Evolutionary conservation across 2,329 filamentous ascomycete genomes (phyloP), one percentile per base, ranked within the genome.

Genomic region (Epichloe typhina): DNA sequence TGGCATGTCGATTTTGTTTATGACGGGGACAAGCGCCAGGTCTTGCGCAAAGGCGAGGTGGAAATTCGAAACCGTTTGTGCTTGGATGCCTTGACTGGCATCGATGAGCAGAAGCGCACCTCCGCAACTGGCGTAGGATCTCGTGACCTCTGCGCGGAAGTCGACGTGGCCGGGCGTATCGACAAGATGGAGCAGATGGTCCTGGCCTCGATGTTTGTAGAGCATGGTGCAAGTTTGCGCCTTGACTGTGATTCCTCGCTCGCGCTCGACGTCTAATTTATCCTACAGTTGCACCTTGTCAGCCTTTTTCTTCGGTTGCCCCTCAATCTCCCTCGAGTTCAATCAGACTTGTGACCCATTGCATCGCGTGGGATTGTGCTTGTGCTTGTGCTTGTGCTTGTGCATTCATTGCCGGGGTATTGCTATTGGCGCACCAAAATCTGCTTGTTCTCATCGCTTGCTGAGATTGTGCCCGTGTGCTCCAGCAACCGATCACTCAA

Each of bases 201-300:
- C 93, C 35, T 85, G 72, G 15, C 86, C 90, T 17, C 84, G 73
- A 69, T 95, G 75, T 31, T 85, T 88, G 72, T 96, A 95, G 49
- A 98, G 79, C 93, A 98, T 98, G 51, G 85, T 93, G 69, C 93
- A 97, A 52, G 93, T 97, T 72, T 98, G 93, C 50, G 93, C 93
- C 73, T 98, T 98, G 66, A 98, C 93, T 0, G 93, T 98, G 65
- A 98, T 98, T 54, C 93, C 93, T 39, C 93, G 81, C 69, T 97
- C 89, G 21, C 53, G 50, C 31, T 54, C 53, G 9, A 54, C 53
- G n/a, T 54, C 53, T 37, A 98, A 79, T 66, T 95, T 96, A 69
- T 98, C 93, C 69, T 72, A 50, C 35, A 33, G 12, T 45, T 12
- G 4, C 13, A 15, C 19, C 49, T 40, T 37, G 43, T 37, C 46